Evolutionary conservation across 441 rosid species (phyloP), one percentile per base, ranked within the genome.

Genomic region (Metrosideros polymorpha): DNA sequence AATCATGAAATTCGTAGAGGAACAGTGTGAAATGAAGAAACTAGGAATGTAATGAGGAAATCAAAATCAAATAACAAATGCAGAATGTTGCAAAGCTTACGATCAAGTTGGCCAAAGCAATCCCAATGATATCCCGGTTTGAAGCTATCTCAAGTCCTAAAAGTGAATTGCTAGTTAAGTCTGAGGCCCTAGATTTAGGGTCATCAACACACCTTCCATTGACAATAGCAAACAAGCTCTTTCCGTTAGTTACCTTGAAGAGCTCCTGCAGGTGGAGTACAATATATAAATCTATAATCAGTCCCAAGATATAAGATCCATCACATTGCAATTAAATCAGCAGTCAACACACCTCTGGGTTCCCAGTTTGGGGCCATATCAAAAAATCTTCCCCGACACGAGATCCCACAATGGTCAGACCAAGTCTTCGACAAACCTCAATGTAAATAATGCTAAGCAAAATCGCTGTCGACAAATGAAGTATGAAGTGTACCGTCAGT

Each of bases 341-440:
- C 19, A 51, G 59, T 30, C 61, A 47, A 90, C 88, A 77, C 89
- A 94, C 97, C 94, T 95, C 99, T 39, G 93, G 97, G 89, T 94
- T 92, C 88, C 89, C 96, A 30, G 90, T 90, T 87, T 94, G 93
- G 93, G 98, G 99, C 99, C 99, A 96, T 89, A 96, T 95, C 92
- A 96, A 89, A 93, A 96, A 95, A 84, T 96, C 98, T 90, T 94
- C 99, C 94, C 99, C 99, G 52, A 96, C 98, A 82, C 94, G 94
- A 92, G 99, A 95, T 93, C 99, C 99, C 91, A 96, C 95, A 84
- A 96, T 93, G 83, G 93, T 92, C 87, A 96, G 91, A 88, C 92
- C 91, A 53, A 96, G 95, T 84, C 97, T 92, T 90, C 87, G 90
- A 89, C 98, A 96, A 86, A 96, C 97, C 94, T 96, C 99, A 85